Percentiles rank a stretch among this genome's conserved stretches.
These are phyloP conservation scores for Rutidosis leptorrhynchoides DNA, from an alignment of 129 eudicot genomes.

Conservation along the genomic window DNA sequence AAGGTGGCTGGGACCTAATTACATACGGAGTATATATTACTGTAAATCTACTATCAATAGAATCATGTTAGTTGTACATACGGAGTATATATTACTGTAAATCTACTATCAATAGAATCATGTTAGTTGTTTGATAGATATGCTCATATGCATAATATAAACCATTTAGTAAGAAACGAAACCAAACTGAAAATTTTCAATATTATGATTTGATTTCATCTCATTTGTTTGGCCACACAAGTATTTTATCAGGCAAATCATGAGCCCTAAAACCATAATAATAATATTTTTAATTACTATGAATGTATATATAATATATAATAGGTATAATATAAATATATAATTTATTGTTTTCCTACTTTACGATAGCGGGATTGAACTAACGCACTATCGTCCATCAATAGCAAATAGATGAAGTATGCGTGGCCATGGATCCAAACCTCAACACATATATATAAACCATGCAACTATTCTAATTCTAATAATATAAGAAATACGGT, in stretches of 20 bases:
- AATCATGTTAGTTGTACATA: background rate
- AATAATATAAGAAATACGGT: background rate
- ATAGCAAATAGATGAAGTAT: background rate
- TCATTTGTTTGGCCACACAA: background rate
- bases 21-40: too few species aligned
- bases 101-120: background rate
- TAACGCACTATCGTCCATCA: background rate
- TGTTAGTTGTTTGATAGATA: background rate
- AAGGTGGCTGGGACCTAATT: too few species aligned
- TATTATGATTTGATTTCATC: background rate
- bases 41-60: background rate
- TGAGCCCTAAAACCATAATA: background rate
- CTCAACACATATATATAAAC: background rate
- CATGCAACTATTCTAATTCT: background rate
- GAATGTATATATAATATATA: too few species aligned
- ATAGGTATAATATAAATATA: background rate
- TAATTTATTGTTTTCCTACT: background rate
- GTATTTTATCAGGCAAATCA: background rate
- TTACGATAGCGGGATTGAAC: background rate
- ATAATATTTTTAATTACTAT: too few species aligned
- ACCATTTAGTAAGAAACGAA: background rate
- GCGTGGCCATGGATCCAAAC: background rate
- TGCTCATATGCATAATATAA: too few species aligned
- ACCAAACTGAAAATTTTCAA: background rate
- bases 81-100: too few species aligned